phyloP scores from a whole-genome alignment of 208 protist genomes.

The Trypanosoma grayi region DNA sequence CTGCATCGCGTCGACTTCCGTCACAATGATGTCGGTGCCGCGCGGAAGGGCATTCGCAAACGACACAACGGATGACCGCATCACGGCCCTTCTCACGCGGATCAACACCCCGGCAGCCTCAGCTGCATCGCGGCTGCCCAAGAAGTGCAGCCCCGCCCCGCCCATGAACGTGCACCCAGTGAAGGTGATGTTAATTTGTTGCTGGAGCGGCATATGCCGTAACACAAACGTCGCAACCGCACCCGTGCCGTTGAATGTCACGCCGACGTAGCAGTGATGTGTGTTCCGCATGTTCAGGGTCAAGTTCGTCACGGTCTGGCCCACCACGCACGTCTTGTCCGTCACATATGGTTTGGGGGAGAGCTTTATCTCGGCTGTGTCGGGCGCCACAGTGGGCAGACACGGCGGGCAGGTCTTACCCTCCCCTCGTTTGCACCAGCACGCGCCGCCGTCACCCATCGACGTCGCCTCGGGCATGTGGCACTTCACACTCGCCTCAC shows the following conservation, averaged over 20 bases:
- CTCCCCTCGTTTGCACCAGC: background rate
- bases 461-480: conserved; percentile 2
- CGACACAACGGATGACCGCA: conserved; percentile 6
- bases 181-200: conserved; percentile 10
- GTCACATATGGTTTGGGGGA: background rate
- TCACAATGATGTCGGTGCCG: conserved; percentile 3
- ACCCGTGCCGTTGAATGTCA: conserved; percentile 9
- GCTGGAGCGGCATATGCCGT: conserved; percentile 1
- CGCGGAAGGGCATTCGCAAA: conserved; percentile 12
- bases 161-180: background rate
- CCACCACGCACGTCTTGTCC: background rate
- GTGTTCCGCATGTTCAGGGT: conserved; percentile 14
- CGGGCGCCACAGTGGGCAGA: background rate
- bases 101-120: conserved; percentile 12
- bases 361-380: background rate
- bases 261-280: conserved; percentile 14
- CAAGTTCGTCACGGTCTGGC: background rate
- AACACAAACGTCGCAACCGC: background rate
- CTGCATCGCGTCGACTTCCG: conserved; percentile 6
- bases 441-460: background rate
- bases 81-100: background rate
- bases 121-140: background rate
- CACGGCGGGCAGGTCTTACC: background rate
- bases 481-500: background rate
- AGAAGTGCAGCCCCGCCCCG: conserved; percentile 11